Evolutionary conservation across 192 early-diverging fungal genomes (phyloP), one percentile per base, ranked within the genome.

Genomic region (Spinellus fusiger): DNA sequence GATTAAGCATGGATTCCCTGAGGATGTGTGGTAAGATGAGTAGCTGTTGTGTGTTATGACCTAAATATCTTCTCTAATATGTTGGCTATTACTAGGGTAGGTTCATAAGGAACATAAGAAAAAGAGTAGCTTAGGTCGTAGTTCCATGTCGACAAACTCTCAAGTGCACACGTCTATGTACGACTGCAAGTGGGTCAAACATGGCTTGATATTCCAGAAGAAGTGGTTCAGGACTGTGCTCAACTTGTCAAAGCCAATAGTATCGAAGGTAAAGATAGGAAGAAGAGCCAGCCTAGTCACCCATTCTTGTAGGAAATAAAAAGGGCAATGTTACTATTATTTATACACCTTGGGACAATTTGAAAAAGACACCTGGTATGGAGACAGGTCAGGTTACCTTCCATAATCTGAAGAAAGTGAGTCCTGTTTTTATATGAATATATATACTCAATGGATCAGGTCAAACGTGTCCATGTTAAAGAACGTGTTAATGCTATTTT

Each of bases 121-220:
- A 38, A 27, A 18, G 46, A 7, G 40, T 3, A 12, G 40, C 40
- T n/a, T 38, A 8, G 16, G 31, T 23, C 29, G 40, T 64, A 85
- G 91, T 98, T 98, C 71, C 96, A 98, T 77, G 95, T 91, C 16
- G 95, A 97, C 77, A 98, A 98, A 80, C 83, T 98, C 16, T 95
- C 93, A 5, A 92, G 90, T 51, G 97, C 97, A 4, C 97, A 99
- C 83, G 93, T 97, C 1, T 99, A 99, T 66, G 79, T 99, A 53
- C 83, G 97, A 0, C 74, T 99, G 27, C 57, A 77, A 12, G 53
- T 65, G 0, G 81, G 76, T 6, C 80, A 83, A 56, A 83, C 78
- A 5, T 99, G 96, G 96, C 86, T 93, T 5, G 70, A 70, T 47
- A 93, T 99, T 26, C 84, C 88, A 0, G 49, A 82, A 54, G 66